Percentiles rank a stretch among this genome's conserved stretches.
Conservation (phyloP, 2,329 filamentous ascomycete species). For the Alternaria incomplexa region DNA sequence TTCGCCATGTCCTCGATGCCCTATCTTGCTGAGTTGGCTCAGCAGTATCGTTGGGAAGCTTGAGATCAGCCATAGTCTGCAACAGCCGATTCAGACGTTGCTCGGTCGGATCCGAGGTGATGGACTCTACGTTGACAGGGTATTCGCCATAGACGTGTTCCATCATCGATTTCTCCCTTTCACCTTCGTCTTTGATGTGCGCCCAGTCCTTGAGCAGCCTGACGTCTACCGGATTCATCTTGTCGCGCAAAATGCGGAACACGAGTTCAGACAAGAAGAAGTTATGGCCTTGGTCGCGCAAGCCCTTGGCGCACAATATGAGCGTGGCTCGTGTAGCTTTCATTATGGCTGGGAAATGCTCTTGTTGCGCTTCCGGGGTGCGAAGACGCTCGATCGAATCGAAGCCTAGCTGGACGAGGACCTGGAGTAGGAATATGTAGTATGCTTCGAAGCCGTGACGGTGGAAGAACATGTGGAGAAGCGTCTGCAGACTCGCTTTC, state of each 20-base stretch:
- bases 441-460: conserved; percentile 6
- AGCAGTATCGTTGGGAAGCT: not conserved
- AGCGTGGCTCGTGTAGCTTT: conserved; percentile 10
- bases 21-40: not conserved
- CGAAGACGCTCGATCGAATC: not conserved
- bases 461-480: conserved; percentile 6
- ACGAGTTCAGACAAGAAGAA: conserved; percentile 7
- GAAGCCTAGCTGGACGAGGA: conserved; percentile 7
- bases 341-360: not conserved
- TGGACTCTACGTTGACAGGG: conserved; percentile 2
- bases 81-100: not conserved
- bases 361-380: not conserved
- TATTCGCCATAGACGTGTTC: conserved; percentile 1
- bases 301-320: conserved; percentile 12
- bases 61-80: not conserved
- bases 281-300: conserved; percentile 11
- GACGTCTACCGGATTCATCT: conserved; percentile 7
- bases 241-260: conserved; percentile 9
- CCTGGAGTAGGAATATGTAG: conserved; percentile 6
- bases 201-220: conserved; percentile 4
- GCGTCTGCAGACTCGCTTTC: conserved; percentile 7
- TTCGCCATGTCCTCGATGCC: conserved; percentile 1
- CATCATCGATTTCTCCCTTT: not conserved
- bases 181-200: not conserved
- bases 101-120: conserved; percentile 14